phyloP scores from a whole-genome alignment of 148 eudicot genomes.

The Arctostaphylos glauca region DNA sequence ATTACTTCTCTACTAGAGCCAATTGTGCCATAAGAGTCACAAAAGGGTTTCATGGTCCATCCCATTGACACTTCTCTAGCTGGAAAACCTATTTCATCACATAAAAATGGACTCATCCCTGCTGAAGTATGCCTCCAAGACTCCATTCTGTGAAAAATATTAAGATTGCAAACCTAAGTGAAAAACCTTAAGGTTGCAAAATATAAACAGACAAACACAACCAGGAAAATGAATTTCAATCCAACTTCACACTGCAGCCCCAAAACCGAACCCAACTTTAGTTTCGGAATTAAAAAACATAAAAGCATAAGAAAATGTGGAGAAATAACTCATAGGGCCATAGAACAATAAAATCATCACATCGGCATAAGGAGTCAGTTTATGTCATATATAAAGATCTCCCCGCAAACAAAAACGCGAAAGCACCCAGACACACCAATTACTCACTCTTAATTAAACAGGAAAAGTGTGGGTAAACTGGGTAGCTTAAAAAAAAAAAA shows the following conservation, averaged over 20 bases:
- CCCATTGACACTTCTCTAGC: constrained; percentile 20
- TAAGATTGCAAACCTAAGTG: background rate
- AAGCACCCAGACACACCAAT: background rate
- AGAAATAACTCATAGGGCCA: background rate
- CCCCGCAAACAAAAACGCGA: too few species aligned
- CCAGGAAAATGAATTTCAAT: background rate
- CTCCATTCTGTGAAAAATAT: constrained; percentile 29
- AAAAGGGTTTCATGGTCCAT: constrained; percentile 31
- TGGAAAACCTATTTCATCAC: constrained; percentile 25
- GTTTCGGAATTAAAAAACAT: background rate
- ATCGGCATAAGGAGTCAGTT: background rate
- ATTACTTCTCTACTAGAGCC: constrained; percentile 35
- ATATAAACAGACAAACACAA: background rate
- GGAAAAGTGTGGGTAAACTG: background rate
- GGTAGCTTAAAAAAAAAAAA: background rate
- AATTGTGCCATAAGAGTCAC: constrained; percentile 26
- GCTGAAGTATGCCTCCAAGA: constrained; percentile 39
- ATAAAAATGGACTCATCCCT: constrained; percentile 28
- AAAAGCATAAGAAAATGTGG: background rate
- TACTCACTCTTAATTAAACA: background rate
- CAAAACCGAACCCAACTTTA: background rate
- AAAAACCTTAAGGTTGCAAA: background rate
- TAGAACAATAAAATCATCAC: background rate
- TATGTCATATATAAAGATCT: background rate
- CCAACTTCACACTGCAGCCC: background rate